Evolutionary conservation across 106 monocot genomes (phyloP).

Genomic region (Hemerocallis citrina): DNA sequence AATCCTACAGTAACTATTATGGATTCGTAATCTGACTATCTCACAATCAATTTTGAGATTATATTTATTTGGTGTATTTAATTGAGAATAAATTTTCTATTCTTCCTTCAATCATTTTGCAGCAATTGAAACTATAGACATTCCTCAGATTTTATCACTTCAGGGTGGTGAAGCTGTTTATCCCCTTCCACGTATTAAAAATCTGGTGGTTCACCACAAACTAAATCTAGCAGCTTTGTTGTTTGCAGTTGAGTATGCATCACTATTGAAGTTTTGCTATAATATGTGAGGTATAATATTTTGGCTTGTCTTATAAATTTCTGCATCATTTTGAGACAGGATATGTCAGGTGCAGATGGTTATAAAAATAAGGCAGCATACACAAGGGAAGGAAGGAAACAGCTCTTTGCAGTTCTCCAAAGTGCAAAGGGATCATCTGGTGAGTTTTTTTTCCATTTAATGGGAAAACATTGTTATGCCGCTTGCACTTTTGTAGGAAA

Average conservation of each 20-base stretch:
- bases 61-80: neutral
- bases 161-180: constrained; percentile 93
- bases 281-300: neutral
- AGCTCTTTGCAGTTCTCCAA: constrained; percentile 94
- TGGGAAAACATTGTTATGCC: neutral
- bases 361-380: constrained; percentile 66
- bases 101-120: constrained; percentile 10
- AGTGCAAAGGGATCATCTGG: constrained; percentile 94
- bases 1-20: too few relatives aligned
- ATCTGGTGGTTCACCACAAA: constrained; percentile 79
- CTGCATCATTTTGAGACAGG: constrained; percentile 26
- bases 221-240: constrained; percentile 75
- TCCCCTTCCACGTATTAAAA: constrained; percentile 79
- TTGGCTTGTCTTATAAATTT: neutral
- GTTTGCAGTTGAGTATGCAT: constrained; percentile 70
- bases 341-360: constrained; percentile 44
- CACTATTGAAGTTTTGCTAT: neutral
- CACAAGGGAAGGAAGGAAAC: constrained; percentile 93
- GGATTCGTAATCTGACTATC: too few relatives aligned
- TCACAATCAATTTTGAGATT: too few relatives aligned
- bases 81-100: neutral
- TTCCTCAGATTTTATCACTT: constrained; percentile 69
- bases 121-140: constrained; percentile 88
- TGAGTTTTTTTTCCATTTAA: constrained; percentile 18
- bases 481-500: neutral